Conservation (phyloP, 2,329 filamentous ascomycete genomes). For the Pleurostoma richardsiae region DNA sequence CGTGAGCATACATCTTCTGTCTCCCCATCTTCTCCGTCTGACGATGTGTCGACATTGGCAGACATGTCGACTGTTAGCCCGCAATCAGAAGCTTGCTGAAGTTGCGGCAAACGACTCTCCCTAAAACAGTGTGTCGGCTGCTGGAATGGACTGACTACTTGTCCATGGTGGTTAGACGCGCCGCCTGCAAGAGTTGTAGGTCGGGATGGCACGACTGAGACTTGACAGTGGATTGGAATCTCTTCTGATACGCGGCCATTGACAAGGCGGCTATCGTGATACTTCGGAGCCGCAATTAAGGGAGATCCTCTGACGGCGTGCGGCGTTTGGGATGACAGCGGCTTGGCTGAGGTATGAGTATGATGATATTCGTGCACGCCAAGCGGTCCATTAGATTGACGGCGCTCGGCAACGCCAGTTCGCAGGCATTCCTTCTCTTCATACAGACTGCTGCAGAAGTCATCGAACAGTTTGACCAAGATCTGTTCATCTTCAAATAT, state of each 20-base stretch:
- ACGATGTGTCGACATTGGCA: conserved; percentile 6
- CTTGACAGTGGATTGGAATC: background rate
- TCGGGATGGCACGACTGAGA: background rate
- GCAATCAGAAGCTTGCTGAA: background rate
- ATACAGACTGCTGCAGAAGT: conserved; percentile 37
- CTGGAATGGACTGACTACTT: background rate
- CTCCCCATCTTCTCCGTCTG: conserved; percentile 5
- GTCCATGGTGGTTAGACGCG: background rate
- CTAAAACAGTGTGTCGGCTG: no score
- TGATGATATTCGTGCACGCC: background rate
- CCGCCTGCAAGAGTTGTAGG: background rate
- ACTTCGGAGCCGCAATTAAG: no score
- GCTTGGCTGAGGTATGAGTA: background rate
- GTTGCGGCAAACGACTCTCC: background rate
- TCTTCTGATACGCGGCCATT: background rate
- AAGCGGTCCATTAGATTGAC: background rate
- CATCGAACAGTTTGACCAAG: conserved; percentile 40
- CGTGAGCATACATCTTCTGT: background rate
- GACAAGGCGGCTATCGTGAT: background rate
- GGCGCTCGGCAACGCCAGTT: background rate
- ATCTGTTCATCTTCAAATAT: conserved; percentile 54
- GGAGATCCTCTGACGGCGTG: no score
- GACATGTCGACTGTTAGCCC: conserved; percentile 6
- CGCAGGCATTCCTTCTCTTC: background rate
- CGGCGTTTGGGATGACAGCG: no score